These are phyloP conservation scores for Curvularia sp. DNA, from an alignment of 2,329 filamentous ascomycete species.

Conservation along the genomic window DNA sequence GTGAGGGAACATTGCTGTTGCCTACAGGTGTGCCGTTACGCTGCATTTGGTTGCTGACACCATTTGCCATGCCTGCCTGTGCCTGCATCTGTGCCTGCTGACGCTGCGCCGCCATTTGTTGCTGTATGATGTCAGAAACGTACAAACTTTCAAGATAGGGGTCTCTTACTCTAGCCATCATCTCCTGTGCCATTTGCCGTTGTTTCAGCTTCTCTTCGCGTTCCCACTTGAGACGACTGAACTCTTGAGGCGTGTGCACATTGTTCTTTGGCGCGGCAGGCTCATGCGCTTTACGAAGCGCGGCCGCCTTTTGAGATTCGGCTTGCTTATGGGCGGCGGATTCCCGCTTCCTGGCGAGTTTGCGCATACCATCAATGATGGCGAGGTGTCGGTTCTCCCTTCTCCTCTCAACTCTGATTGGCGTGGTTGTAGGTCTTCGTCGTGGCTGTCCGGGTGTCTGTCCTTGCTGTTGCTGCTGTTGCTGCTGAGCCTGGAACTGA, in stretches of 20 bases:
- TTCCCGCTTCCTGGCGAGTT: constrained; percentile 93
- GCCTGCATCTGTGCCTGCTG: constrained; percentile 50
- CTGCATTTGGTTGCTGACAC: constrained; percentile 48
- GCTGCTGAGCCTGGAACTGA: constrained; percentile 62
- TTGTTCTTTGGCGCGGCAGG: constrained; percentile 64
- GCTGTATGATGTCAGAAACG: constrained; percentile 35
- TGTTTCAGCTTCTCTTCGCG: constrained; percentile 71
- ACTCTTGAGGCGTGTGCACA: constrained; percentile 83
- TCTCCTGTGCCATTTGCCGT: constrained; percentile 66
- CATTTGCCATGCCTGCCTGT: constrained; percentile 49
- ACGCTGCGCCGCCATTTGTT: constrained; percentile 46
- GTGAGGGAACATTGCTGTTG: constrained; percentile 37
- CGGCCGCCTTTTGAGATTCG: constrained; percentile 72
- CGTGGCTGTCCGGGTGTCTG: constrained; percentile 60
- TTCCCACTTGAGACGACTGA: constrained; percentile 87
- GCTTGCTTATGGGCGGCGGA: constrained; percentile 85
- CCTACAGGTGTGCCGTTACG: constrained; percentile 52
- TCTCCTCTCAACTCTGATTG: constrained; percentile 83
- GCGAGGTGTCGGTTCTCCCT: constrained; percentile 86
- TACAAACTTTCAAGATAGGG: not conserved
- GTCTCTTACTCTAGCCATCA: constrained; percentile 54
- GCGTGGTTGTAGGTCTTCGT: constrained; percentile 72
- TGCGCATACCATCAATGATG: constrained; percentile 92
- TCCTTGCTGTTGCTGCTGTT: constrained; percentile 62
- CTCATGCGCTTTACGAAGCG: constrained; percentile 82